Conservation (phyloP, 73 alveolate species). For the Paramecium tetraurelia region DNA sequence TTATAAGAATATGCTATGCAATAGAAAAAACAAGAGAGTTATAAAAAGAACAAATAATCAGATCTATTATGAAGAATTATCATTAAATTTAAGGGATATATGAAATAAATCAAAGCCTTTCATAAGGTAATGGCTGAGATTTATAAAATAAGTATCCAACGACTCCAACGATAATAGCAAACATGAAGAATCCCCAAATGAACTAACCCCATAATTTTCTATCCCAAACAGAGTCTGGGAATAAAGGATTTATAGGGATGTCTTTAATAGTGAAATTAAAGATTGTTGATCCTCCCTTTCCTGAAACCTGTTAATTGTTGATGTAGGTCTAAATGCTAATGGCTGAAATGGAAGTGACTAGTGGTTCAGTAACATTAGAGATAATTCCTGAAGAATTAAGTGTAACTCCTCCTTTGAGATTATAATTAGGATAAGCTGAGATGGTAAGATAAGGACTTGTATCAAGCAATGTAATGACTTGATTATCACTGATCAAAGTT, state of each 20-base stretch:
- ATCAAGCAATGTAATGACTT: neutral
- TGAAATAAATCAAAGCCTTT: neutral
- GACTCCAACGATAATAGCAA: neutral
- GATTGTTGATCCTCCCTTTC: neutral
- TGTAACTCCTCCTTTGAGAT: neutral
- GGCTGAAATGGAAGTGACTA: neutral
- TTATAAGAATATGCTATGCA: too few relatives aligned
- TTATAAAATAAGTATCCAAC: neutral
- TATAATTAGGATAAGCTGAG: neutral
- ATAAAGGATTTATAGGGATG: neutral
- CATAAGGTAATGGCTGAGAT: neutral
- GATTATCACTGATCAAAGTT: neutral
- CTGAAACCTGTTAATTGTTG: neutral
- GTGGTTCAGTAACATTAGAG: neutral
- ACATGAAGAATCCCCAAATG: neutral
- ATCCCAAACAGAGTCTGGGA: neutral
- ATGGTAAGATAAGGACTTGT: neutral
- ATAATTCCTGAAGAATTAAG: neutral
- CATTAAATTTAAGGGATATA: neutral
- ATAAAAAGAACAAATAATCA: too few relatives aligned
- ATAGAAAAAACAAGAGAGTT: too few relatives aligned
- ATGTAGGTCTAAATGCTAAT: neutral
- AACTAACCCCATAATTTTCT: neutral
- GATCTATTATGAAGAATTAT: neutral
- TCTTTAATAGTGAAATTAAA: neutral